Percentiles rank a stretch among this genome's conserved stretches.
Conservation (phyloP, 495 filamentous ascomycete genomes). For the Staphylotrichum tortipilum region DNA sequence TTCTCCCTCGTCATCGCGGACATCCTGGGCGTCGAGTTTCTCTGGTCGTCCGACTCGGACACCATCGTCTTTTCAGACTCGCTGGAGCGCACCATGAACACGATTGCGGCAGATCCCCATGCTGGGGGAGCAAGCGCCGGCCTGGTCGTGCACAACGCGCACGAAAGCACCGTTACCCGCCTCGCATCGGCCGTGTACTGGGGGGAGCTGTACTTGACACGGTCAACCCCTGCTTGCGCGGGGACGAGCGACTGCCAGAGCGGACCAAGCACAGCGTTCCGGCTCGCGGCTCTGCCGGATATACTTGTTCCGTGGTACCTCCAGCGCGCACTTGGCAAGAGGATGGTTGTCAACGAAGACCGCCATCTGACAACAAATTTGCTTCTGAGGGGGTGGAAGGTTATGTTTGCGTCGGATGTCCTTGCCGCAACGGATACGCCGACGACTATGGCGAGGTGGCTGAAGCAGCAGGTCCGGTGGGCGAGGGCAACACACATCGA, state of each 20-base stretch:
- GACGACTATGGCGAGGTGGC: constrained; percentile 7
- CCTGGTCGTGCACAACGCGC: constrained; percentile 3
- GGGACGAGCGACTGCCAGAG: constrained; percentile 9
- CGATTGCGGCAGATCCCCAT: constrained; percentile 4
- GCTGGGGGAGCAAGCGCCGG: constrained; percentile 7
- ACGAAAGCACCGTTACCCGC: constrained; percentile 1
- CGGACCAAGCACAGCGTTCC: constrained; percentile 7
- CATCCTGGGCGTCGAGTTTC: constrained; percentile 8
- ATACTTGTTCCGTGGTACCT: constrained; percentile 10
- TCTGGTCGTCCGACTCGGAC: constrained; percentile 11
- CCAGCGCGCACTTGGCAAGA: constrained; percentile 5
- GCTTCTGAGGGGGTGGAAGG: constrained; percentile 5
- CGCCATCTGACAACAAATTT: constrained; percentile 10
- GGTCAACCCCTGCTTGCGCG: constrained; percentile 5
- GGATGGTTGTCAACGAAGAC: constrained; percentile 14
- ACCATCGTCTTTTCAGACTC: constrained; percentile 11
- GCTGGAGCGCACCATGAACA: constrained; percentile 9
- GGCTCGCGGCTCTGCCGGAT: constrained; percentile 1
- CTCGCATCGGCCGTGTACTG: constrained; percentile 7
- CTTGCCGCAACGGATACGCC: constrained; percentile 8
- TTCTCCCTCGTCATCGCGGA: constrained; percentile 9
- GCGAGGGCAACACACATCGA: constrained; percentile 11
- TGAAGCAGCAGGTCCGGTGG: constrained; percentile 12
- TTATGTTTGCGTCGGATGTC: constrained; percentile 8
- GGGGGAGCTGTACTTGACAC: constrained; percentile 11